Evolutionary conservation across 305 asterid species (phyloP).

Genomic region (Solanum hybrid): DNA sequence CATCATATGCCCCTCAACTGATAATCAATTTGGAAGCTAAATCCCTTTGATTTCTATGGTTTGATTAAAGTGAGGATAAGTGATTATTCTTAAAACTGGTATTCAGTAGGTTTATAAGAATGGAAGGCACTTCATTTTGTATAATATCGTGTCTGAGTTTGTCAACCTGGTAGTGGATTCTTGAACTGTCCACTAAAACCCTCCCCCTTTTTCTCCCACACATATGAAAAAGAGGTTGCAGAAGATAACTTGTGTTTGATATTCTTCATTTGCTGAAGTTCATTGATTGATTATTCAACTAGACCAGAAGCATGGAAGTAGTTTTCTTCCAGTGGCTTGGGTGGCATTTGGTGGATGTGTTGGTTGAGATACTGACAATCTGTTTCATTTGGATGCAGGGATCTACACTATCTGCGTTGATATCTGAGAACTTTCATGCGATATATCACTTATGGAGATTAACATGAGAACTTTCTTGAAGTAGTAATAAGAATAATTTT

Average conservation of each 20-base stretch:
- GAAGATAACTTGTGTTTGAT: not conserved
- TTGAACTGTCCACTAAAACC: not conserved
- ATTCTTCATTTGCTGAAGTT: not conserved
- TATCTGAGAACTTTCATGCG: not conserved
- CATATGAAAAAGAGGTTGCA: not conserved
- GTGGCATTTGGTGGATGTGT: not conserved
- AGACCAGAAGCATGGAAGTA: not conserved
- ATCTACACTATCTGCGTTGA: not conserved
- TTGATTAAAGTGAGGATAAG: not conserved
- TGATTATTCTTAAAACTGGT: not conserved
- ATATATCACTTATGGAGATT: not conserved
- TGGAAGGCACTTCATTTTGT: not conserved
- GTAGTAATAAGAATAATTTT: not conserved
- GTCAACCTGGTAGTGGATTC: not conserved
- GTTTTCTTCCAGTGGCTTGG: not conserved
- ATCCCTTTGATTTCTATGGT: not conserved
- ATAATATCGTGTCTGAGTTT: not conserved
- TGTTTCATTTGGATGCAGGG: slow-evolving; percentile 4
- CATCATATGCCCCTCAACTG: not conserved
- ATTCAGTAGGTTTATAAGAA: not conserved
- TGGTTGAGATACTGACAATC: not conserved
- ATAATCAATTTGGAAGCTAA: not conserved
- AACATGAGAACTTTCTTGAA: not conserved
- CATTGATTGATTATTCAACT: not conserved
- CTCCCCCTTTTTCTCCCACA: not conserved